phyloP scores from a whole-genome alignment of 495 filamentous ascomycete genomes.

The Halenospora varia region DNA sequence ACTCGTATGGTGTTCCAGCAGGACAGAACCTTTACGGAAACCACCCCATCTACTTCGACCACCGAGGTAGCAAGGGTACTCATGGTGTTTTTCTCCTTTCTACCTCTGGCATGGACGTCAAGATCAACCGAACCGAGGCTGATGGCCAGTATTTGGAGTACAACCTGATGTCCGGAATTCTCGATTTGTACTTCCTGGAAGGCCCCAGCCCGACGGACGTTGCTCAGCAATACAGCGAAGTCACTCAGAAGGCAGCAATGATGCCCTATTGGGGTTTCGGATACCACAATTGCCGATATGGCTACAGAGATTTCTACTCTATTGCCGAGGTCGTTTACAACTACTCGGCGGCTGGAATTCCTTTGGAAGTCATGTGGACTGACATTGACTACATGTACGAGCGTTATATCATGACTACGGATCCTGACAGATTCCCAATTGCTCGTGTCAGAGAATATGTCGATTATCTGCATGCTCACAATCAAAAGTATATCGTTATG shows the following conservation, averaged over 20 bases:
- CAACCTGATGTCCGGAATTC: constrained; percentile 70
- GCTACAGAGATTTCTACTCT: constrained; percentile 69
- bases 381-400: constrained; percentile 65
- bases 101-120: constrained; percentile 83
- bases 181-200: constrained; percentile 80
- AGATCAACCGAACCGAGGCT: constrained; percentile 58
- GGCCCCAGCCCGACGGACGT: constrained; percentile 70
- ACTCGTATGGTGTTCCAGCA: constrained; percentile 57
- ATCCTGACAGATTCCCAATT: constrained; percentile 67
- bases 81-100: constrained; percentile 81
- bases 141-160: constrained; percentile 76
- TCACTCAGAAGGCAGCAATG: constrained; percentile 67
- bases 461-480: constrained; percentile 61
- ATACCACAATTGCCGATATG: constrained; percentile 79
- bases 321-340: constrained; percentile 77
- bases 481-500: constrained; percentile 83
- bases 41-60: constrained; percentile 82
- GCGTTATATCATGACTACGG: constrained; percentile 62
- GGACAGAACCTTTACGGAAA: constrained; percentile 72
- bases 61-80: constrained; percentile 53
- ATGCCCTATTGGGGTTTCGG: constrained; percentile 83
- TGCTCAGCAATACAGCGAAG: constrained; percentile 64
- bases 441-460: constrained; percentile 61
- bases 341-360: constrained; percentile 69
- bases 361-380: constrained; percentile 86